Evolutionary conservation across 805 yeast genomes (phyloP).

Genomic region (Candida koratica): DNA sequence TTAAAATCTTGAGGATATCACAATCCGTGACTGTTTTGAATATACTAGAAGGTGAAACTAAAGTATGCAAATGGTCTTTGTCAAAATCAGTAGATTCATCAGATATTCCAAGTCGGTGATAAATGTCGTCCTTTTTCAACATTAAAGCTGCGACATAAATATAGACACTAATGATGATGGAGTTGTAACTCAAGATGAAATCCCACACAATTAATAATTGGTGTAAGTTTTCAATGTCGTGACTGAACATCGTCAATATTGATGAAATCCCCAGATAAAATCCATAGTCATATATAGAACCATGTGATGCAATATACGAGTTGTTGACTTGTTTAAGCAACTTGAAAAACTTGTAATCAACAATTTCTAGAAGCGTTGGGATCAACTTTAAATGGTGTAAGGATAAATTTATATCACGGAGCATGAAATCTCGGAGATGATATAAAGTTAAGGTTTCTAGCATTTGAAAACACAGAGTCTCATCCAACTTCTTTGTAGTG

Average conservation of each 20-base stretch:
- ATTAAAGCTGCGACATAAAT: constrained; percentile 57
- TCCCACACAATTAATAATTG: constrained; percentile 66
- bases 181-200: constrained; percentile 52
- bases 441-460: constrained; percentile 55
- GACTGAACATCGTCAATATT: constrained; percentile 64
- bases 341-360: constrained; percentile 46
- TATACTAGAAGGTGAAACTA: constrained; percentile 30
- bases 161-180: constrained; percentile 53
- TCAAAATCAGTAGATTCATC: constrained; percentile 22
- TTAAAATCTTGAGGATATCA: constrained; percentile 25
- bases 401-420: constrained; percentile 62
- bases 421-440: constrained; percentile 82
- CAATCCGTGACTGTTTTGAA: constrained; percentile 26
- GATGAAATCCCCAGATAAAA: constrained; percentile 69
- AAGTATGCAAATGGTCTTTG: constrained; percentile 31
- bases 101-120: constrained; percentile 19
- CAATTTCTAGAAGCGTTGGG: constrained; percentile 51
- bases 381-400: constrained; percentile 62
- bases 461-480: constrained; percentile 34
- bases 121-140: constrained; percentile 41
- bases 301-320: constrained; percentile 56
- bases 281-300: constrained; percentile 61
- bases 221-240: constrained; percentile 42
- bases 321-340: constrained; percentile 37
- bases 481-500: constrained; percentile 18